Evolutionary conservation across 2,329 filamentous ascomycete species (phyloP).

Genomic region (Ophiocordyceps robertsii): DNA sequence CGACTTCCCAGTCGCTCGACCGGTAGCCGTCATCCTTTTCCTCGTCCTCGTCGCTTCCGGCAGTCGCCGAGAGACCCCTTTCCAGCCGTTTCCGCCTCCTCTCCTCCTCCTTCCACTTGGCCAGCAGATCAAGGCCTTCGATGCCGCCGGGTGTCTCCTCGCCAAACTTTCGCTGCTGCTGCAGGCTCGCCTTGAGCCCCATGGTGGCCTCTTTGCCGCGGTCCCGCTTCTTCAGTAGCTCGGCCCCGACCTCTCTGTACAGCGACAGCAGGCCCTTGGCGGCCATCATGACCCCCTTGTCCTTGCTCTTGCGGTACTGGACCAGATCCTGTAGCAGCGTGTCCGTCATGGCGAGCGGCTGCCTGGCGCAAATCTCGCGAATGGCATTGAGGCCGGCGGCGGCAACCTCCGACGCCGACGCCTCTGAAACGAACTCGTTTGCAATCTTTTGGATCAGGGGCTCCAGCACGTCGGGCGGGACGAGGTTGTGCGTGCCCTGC

Average conservation of each 20-base stretch:
- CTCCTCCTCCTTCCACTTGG: slow-evolving; percentile 89
- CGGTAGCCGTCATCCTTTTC: slow-evolving; percentile 44
- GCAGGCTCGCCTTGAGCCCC: slow-evolving; percentile 60
- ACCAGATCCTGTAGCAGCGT: slow-evolving; percentile 92
- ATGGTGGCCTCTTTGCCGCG: slow-evolving; percentile 86
- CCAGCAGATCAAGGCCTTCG: slow-evolving; percentile 81
- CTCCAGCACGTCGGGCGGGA: slow-evolving; percentile 85
- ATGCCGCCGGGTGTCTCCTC: slow-evolving; percentile 71
- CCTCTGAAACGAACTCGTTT: slow-evolving; percentile 96
- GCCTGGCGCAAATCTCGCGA: slow-evolving; percentile 80
- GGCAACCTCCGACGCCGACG: slow-evolving; percentile 77
- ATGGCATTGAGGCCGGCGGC: slow-evolving; percentile 90
- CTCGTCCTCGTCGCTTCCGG: slow-evolving; percentile 45
- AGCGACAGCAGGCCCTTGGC: slow-evolving; percentile 82
- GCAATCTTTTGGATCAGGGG: slow-evolving; percentile 90
- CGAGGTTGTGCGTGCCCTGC: slow-evolving; percentile 79
- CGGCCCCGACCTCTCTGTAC: slow-evolving; percentile 82
- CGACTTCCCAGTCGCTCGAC: slow-evolving; percentile 48
- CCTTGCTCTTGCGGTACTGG: slow-evolving; percentile 92
- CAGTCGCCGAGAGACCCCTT: slow-evolving; percentile 50
- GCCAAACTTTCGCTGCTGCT: slow-evolving; percentile 67
- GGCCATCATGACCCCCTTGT: slow-evolving; percentile 99
- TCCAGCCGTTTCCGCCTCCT: slow-evolving; percentile 58
- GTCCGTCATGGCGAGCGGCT: slow-evolving; percentile 92
- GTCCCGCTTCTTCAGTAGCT: slow-evolving; percentile 79